phyloP scores from a whole-genome alignment of 371 early-diverging fungal genomes.

The Mortierella sp. region DNA sequence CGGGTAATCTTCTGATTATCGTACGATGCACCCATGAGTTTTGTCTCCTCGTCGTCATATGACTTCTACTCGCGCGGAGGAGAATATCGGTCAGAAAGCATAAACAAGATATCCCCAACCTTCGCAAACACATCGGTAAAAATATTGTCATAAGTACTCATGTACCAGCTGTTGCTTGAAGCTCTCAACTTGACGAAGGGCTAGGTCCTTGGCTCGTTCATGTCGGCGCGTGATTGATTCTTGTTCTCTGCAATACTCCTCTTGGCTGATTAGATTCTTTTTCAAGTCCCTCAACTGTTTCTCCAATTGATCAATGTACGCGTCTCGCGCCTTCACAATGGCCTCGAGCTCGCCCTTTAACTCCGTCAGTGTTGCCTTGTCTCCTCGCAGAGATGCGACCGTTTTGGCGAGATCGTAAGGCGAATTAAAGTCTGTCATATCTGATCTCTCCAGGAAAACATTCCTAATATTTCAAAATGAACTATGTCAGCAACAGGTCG shows the following conservation, averaged over 20 bases:
- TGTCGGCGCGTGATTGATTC: conserved; percentile 19
- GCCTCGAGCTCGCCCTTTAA: conserved; percentile 30
- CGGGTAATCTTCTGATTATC: conserved; percentile 68
- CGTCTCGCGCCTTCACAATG: conserved; percentile 27
- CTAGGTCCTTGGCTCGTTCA: conserved; percentile 39
- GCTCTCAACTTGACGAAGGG: conserved; percentile 45
- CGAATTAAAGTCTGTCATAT: conserved; percentile 38
- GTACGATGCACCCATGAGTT: conserved; percentile 58
- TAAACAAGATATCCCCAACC: no score
- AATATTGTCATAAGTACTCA: background rate
- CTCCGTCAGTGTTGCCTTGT: conserved; percentile 32
- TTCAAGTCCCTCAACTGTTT: conserved; percentile 19
- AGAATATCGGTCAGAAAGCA: no score
- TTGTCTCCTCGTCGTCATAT: conserved; percentile 72
- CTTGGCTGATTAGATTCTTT: conserved; percentile 22
- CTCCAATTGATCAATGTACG: conserved; percentile 26
- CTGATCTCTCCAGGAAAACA: conserved; percentile 34
- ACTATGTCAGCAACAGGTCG: background rate
- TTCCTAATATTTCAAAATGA: conserved; percentile 18
- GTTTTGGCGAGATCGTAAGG: conserved; percentile 51
- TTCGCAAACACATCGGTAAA: background rate
- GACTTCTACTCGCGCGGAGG: conserved; percentile 56
- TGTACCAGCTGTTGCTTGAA: conserved; percentile 40
- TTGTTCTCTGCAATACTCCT: conserved; percentile 28
- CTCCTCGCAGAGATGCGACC: conserved; percentile 39